phyloP scores from a whole-genome alignment of 2,329 filamentous ascomycete species.

The Fusarium multiceps region DNA sequence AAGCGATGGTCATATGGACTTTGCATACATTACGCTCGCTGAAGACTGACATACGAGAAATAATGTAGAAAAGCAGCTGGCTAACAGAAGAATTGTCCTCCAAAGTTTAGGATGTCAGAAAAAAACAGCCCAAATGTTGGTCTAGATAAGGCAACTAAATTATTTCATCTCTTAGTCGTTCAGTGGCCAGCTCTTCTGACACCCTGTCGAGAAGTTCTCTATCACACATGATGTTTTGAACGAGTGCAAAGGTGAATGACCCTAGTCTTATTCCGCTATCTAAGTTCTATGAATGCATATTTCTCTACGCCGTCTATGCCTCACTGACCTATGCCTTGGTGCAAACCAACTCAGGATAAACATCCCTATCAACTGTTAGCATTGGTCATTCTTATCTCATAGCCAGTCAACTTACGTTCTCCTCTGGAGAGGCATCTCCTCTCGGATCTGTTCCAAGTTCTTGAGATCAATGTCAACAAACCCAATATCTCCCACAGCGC shows the following conservation, averaged over 20 bases:
- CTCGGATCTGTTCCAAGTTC: constrained; percentile 60
- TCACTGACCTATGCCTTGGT: constrained; percentile 1
- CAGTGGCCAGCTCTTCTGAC: background rate
- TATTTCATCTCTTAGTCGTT: background rate
- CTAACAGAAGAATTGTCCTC: background rate
- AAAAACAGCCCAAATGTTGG: background rate
- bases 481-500: constrained; percentile 59
- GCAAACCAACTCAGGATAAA: constrained; percentile 39
- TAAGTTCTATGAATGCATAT: background rate
- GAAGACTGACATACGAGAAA: background rate
- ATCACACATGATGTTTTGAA: background rate
- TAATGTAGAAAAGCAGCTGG: background rate
- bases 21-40: background rate
- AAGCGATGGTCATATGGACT: no score
- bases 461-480: constrained; percentile 66
- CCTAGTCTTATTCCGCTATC: background rate
- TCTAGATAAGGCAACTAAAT: background rate
- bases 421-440: constrained; percentile 63
- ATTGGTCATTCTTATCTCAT: background rate
- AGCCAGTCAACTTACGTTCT: constrained; percentile 59
- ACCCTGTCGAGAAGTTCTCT: background rate
- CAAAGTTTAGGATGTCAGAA: background rate
- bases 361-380: constrained; percentile 32
- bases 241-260: background rate
- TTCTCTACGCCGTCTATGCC: background rate